phyloP scores from a whole-genome alignment of 345 rosid genomes.

The Euphorbia pulcherrima region DNA sequence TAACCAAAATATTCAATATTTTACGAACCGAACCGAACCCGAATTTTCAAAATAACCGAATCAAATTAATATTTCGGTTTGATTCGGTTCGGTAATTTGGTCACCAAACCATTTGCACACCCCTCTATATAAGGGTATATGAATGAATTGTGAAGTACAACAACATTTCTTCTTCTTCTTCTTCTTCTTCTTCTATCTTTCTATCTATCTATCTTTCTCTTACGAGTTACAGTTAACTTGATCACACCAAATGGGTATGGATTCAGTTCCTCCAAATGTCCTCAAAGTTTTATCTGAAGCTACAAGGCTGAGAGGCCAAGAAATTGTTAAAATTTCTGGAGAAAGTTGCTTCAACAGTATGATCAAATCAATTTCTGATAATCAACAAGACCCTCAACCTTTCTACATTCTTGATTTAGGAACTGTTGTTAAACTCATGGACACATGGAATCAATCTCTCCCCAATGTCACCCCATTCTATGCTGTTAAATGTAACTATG shows the following conservation, averaged over 20 bases:
- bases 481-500: slow-evolving; percentile 35
- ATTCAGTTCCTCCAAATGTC: background rate
- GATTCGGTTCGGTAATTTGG: too few relatives aligned
- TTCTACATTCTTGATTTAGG: slow-evolving; percentile 16
- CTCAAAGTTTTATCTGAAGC: background rate
- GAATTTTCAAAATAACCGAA: too few relatives aligned
- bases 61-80: too few relatives aligned
- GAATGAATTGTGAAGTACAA: too few relatives aligned
- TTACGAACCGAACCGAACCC: too few relatives aligned
- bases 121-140: too few relatives aligned
- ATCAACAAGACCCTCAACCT: slow-evolving; percentile 8
- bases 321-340: background rate
- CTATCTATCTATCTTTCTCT: too few relatives aligned
- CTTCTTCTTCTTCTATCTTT: too few relatives aligned
- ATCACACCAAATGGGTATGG: background rate
- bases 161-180: too few relatives aligned
- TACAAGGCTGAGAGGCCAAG: background rate
- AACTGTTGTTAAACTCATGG: slow-evolving; percentile 1
- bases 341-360: background rate
- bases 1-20: too few relatives aligned
- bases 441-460: slow-evolving; percentile 21
- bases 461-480: slow-evolving; percentile 30
- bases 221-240: too few relatives aligned
- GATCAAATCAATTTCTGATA: slow-evolving; percentile 3
- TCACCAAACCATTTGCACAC: too few relatives aligned